These are phyloP conservation scores for Hibiscus trionum DNA, from an alignment of 345 rosid genomes.

Conservation along the genomic window DNA sequence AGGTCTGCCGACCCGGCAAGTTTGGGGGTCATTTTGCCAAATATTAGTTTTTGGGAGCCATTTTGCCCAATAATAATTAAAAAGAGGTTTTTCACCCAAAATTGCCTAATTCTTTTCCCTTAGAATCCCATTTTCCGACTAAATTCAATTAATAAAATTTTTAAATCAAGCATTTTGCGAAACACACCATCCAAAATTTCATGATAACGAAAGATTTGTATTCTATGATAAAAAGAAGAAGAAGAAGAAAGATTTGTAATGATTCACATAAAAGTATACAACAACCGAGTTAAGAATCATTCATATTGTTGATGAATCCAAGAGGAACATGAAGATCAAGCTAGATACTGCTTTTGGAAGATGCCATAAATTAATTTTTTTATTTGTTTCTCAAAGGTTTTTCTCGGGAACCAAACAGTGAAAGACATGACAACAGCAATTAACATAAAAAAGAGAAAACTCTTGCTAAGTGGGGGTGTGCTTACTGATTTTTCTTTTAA, in stretches of 20 bases:
- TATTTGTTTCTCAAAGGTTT: neutral
- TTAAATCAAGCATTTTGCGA: neutral
- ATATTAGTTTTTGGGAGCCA: no score
- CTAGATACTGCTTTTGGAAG: neutral
- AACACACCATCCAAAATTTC: neutral
- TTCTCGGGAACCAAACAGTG: constrained; percentile 1
- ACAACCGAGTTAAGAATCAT: neutral
- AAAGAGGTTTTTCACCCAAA: no score
- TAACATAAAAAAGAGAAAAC: neutral
- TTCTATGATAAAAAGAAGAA: no score
- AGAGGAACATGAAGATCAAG: neutral
- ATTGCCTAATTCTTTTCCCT: no score
- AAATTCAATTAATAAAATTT: no score
- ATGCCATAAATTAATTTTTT: no score
- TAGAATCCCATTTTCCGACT: neutral
- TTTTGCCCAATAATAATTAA: no score
- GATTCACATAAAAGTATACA: neutral
- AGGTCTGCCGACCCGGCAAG: no score
- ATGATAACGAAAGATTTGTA: no score
- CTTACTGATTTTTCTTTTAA: no score
- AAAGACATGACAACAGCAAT: neutral
- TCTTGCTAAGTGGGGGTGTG: neutral
- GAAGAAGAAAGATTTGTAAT: neutral
- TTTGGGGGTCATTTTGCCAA: no score
- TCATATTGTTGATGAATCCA: neutral